Percentiles rank a stretch among this genome's conserved stretches.
Evolutionary conservation across 805 yeast genomes (phyloP).

Genomic region (Pichia sporocuriosa): DNA sequence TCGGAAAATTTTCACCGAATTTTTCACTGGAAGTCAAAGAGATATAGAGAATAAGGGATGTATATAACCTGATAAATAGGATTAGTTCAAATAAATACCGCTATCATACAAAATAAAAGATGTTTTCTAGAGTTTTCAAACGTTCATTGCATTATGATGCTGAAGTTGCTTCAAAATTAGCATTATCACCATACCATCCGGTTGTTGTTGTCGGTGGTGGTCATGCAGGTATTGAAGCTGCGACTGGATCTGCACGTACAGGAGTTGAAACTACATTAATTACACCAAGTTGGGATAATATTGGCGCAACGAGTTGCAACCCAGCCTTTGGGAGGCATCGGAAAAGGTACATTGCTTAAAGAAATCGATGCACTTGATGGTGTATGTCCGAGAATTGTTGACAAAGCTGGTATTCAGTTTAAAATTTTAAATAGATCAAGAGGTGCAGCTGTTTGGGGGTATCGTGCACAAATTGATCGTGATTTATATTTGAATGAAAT

Average conservation of each 20-base stretch:
- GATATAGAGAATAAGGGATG: too few relatives aligned
- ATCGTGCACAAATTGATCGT: slow-evolving; percentile 93
- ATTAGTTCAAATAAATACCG: too few relatives aligned
- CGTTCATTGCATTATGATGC: slow-evolving; percentile 11
- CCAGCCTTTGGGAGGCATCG: slow-evolving; percentile 98
- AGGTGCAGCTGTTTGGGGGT: slow-evolving; percentile 98
- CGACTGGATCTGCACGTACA: slow-evolving; percentile 82
- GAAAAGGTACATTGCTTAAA: slow-evolving; percentile 85
- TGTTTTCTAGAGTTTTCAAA: slow-evolving; percentile 5
- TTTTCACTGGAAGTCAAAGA: too few relatives aligned
- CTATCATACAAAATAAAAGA: too few relatives aligned
- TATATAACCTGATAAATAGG: too few relatives aligned
- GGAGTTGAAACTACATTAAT: slow-evolving; percentile 67
- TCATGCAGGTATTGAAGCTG: slow-evolving; percentile 98
- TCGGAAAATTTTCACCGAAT: too few relatives aligned
- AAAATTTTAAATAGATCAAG: slow-evolving; percentile 77
- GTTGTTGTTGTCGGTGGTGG: slow-evolving; percentile 96
- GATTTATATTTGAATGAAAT: slow-evolving; percentile 68
- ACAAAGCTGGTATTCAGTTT: slow-evolving; percentile 87
- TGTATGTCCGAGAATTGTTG: slow-evolving; percentile 78
- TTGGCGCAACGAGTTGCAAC: slow-evolving; percentile 94
- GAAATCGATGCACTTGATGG: slow-evolving; percentile 98
- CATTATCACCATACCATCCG: slow-evolving; percentile 31
- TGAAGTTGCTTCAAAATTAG: slow-evolving; percentile 9
- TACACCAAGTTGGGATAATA: slow-evolving; percentile 67